Conservation (phyloP, 371 early-diverging fungal species). For the Apophysomyces sp. region DNA sequence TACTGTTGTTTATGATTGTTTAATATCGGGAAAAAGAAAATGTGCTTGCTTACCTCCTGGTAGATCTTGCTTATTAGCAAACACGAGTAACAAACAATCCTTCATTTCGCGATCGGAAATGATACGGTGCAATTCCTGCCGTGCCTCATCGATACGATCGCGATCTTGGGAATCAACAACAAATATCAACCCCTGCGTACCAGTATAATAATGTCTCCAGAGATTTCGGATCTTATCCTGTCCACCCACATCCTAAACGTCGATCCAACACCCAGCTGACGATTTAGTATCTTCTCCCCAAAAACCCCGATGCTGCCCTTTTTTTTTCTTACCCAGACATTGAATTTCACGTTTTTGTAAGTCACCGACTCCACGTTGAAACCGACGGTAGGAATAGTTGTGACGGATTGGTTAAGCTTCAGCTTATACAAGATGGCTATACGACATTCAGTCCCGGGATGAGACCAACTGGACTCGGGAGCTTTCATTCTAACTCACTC, state of each 20-base stretch:
- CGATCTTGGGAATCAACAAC: slow-evolving; percentile 86
- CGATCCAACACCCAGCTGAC: background rate
- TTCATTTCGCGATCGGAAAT: slow-evolving; percentile 84
- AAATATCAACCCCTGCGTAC: slow-evolving; percentile 85
- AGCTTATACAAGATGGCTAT: slow-evolving; percentile 87
- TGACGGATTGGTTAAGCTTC: slow-evolving; percentile 82
- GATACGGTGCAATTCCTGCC: slow-evolving; percentile 80
- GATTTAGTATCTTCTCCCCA: background rate
- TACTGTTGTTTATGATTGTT: no score
- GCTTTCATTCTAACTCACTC: slow-evolving; percentile 55
- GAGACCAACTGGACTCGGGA: no score
- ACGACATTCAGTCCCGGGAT: no score
- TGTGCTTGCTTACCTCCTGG: slow-evolving; percentile 48
- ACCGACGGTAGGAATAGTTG: slow-evolving; percentile 89
- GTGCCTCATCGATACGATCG: slow-evolving; percentile 83
- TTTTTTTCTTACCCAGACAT: slow-evolving; percentile 63
- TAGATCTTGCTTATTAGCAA: slow-evolving; percentile 90
- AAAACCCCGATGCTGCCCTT: background rate
- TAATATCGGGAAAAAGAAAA: no score
- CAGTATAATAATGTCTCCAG: slow-evolving; percentile 89
- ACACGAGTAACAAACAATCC: slow-evolving; percentile 77
- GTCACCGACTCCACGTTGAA: slow-evolving; percentile 87
- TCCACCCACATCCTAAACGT: slow-evolving; percentile 83
- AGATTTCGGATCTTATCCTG: slow-evolving; percentile 89
- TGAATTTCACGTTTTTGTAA: slow-evolving; percentile 90